A percentile compares a stretch with the other conserved stretches of the same genome.
These are phyloP conservation scores for Rhytidiadelphus loreus DNA, from an alignment of 225 moss, liverwort and hornwort species.

Conservation along the genomic window DNA sequence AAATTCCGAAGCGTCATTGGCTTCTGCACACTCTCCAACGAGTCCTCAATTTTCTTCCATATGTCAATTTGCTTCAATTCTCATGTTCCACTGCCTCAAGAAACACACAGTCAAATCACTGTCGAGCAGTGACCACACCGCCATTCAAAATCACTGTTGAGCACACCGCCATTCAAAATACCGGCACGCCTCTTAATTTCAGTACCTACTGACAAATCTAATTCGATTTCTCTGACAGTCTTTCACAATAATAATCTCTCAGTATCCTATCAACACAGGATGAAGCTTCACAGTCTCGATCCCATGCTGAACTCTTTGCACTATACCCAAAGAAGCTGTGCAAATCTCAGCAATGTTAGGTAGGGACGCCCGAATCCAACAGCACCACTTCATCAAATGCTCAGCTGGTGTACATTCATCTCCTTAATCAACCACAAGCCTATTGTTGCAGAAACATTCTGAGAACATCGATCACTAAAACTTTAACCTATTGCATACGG, in stretches of 20 bases:
- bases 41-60: conserved; percentile 13
- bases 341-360: neutral
- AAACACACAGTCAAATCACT: neutral
- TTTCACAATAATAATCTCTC: neutral
- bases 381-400: neutral
- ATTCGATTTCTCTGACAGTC: neutral
- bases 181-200: neutral
- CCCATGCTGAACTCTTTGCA: neutral
- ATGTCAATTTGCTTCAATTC: conserved; percentile 12
- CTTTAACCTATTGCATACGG: neutral
- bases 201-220: neutral
- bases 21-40: conserved; percentile 32
- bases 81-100: conserved; percentile 13
- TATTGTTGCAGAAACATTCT: neutral
- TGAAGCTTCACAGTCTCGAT: neutral
- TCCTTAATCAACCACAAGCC: neutral
- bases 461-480: neutral
- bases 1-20: conserved; percentile 11
- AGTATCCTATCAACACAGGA: neutral
- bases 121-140: neutral
- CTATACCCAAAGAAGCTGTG: neutral
- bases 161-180: neutral
- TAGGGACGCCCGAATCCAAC: neutral
- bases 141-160: neutral
- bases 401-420: neutral